Evolutionary conservation across 129 eudicot genomes (phyloP).

Genomic region (Helichrysum umbraculigerum): DNA sequence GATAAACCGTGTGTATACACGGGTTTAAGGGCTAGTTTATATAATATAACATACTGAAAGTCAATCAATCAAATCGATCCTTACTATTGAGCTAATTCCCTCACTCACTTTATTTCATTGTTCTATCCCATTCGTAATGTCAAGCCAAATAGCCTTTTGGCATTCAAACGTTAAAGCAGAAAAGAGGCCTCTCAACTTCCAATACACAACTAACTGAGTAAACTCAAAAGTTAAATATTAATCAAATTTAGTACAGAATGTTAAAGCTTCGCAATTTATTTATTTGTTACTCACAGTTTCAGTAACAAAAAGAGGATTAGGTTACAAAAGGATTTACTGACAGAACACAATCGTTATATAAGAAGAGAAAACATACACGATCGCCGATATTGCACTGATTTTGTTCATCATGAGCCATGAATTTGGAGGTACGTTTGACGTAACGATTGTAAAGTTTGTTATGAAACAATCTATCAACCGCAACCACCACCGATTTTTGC

Average conservation of each 20-base stretch:
- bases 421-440: slow-evolving; percentile 86
- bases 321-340: neutral
- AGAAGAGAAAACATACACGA: slow-evolving; percentile 45
- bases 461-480: slow-evolving; percentile 83
- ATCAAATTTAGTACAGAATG: neutral
- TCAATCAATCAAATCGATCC: too few relatives aligned
- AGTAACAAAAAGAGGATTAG: neutral
- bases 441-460: slow-evolving; percentile 82
- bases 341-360: neutral
- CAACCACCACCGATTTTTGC: slow-evolving; percentile 97
- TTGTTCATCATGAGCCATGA: slow-evolving; percentile 92
- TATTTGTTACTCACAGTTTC: neutral
- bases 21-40: too few relatives aligned
- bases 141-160: too few relatives aligned
- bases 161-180: too few relatives aligned
- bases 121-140: neutral
- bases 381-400: slow-evolving; percentile 88
- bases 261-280: neutral
- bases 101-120: neutral
- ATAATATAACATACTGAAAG: too few relatives aligned
- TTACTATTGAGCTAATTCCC: too few relatives aligned
- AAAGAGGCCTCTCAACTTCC: neutral
- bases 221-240: neutral
- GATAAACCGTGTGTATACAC: too few relatives aligned
- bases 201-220: neutral